Evolutionary conservation across 495 filamentous ascomycete species (phyloP), one percentile per base, ranked within the genome.

Genomic region (Penicillium goetzii): DNA sequence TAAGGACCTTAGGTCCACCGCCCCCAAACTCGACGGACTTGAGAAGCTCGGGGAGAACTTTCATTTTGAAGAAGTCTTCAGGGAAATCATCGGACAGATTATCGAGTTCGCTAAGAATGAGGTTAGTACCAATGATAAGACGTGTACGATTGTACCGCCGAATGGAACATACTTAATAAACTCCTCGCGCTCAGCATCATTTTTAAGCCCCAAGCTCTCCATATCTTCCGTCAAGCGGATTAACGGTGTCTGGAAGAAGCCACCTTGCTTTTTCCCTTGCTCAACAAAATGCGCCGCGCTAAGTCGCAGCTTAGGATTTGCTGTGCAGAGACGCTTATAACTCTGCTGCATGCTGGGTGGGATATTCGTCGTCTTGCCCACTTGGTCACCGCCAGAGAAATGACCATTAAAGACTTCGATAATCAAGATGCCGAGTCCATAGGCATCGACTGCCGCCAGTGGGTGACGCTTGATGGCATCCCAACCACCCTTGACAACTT

Each of bases 21-120:
- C 95, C 95, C 26, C 95, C 96, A 76, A 97, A 99, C 68, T 99
- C 95, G 10, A 99, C 92, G 0, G 92, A 95, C 69, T 97, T 98
- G 0, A 99, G 81, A n/a, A 99, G 80, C 72, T 98, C 95, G 1
- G 95, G 95, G 17, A 99, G 83, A 12, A 98, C 86, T 68, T 98
- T 99, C 86, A 95, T 91, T 72, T 93, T 96, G 80, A 97, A 95
- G 73, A 95, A 99, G 58, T 97, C 93, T 68, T 97, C 95, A 0
- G 95, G 95, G 65, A 98, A 97, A 72, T 97, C 92, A 63, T 96
- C 92, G 1, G 91, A 89, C 6, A 96, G 84, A 53, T 90, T 82
- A 67, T 97, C 92, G 5, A 99, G 84, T 73, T 96, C 90, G 71
- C 90, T 95, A 52, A 28, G 60, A 3, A 64, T 61, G 41, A 63